Evolutionary conservation across 768 basidiomycete genomes (phyloP).

Genomic region (Agrocybe chaxingu): DNA sequence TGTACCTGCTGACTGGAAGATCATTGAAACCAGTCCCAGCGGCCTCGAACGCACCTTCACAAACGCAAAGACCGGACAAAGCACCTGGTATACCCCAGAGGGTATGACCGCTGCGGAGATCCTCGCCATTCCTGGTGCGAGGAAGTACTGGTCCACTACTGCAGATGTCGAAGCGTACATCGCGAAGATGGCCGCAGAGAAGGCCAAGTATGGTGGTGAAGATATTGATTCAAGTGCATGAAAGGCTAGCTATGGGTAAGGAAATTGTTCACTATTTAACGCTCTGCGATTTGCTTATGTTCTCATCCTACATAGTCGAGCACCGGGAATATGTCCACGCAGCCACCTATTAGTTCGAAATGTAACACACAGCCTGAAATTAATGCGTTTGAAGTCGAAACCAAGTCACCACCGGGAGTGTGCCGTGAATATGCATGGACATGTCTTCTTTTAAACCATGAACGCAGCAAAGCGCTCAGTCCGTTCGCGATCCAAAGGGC

Average conservation of each 20-base stretch:
- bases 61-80: conserved; percentile 9
- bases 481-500: no score
- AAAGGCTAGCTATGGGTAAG: not conserved
- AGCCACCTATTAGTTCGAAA: no score
- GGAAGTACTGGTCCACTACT: conserved; percentile 4
- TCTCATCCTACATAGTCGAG: no score
- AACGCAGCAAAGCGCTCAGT: no score
- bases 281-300: no score
- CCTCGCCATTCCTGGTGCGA: conserved; percentile 8
- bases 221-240: not conserved
- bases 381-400: no score
- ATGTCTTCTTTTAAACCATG: no score
- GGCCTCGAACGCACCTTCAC: conserved; percentile 10
- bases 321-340: no score
- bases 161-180: conserved; percentile 5
- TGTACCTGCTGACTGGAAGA: conserved; percentile 12
- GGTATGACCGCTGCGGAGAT: conserved; percentile 11
- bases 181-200: not conserved
- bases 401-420: no score
- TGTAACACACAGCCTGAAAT: no score
- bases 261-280: not conserved
- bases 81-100: conserved; percentile 8
- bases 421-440: no score
- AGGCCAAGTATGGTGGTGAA: conserved; percentile 1
- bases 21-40: conserved; percentile 11